Base-by-base conservation (phyloP, 345 rosid species). In the Mercurialis annua region DNA sequence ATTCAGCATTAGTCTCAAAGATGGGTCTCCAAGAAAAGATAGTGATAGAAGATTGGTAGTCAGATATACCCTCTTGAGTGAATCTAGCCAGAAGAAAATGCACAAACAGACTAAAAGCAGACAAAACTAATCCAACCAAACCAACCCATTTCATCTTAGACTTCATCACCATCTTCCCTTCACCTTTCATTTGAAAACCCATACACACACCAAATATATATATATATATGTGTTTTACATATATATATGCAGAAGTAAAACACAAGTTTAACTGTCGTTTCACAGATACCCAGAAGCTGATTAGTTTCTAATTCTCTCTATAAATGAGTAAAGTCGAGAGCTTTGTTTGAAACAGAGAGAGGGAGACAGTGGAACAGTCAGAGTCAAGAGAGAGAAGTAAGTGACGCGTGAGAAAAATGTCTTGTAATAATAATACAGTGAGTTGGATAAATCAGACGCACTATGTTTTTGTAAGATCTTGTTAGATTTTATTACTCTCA, bases 11-110 rank as follows among this genome's bases (percentile, higher is more conserved):
- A 9, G 44, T 77, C 44, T 91, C 95, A 69, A 89, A 89, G 77
- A 90, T 75, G 65, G 99, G 99, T 76, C 95, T 80, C 99, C 99
- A 94, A 51, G 99, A 89, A 73, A 94, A 94, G 81, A 94, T 83
- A 53, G 96, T 89, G 71, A 91, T 67, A 18, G 97, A 92, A 54
- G 96, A 80, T 12, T 88, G 90, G 83, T 84, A 91, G n/a, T 91
- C 95, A 0, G 90, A 75, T 81, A 81, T 64, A 71, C 89, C 91
- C 21, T 76, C 82, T 34, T 86, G 81, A 0, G 94, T 87, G 79
- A 87, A 87, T 80, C 92, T 87, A 29, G 99, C 91, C 21, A 94
- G 95, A 67, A 89, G 80, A 66, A 94, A 86, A 69, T 91, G 99
- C 3, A 87, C 85, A 59, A 82, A 72, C 23, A 94, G 86, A 34